Evolutionary conservation across 106 monocot species (phyloP).

Genomic region (Acorus gramineus): DNA sequence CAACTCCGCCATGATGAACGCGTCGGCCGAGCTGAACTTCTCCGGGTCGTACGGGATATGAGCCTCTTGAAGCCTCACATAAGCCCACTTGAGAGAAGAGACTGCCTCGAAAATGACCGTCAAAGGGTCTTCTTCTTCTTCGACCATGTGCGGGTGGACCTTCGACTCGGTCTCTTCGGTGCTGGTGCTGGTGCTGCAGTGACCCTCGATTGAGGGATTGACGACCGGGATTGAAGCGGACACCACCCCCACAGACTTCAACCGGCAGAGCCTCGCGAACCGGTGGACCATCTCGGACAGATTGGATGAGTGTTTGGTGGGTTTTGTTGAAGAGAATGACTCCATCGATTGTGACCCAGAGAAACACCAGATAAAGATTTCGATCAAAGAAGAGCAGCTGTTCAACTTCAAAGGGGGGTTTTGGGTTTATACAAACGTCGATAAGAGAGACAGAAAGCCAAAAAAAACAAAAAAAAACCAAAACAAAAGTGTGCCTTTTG

Average conservation of each 20-base stretch:
- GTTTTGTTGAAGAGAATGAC: background rate
- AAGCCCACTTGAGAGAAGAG: slow-evolving; percentile 59
- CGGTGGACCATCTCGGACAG: slow-evolving; percentile 8
- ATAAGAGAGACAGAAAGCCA: too few relatives aligned
- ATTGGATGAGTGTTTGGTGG: slow-evolving; percentile 12
- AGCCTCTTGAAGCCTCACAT: slow-evolving; percentile 62
- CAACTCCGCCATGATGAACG: slow-evolving; percentile 43
- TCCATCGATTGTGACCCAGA: too few relatives aligned
- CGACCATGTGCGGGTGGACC: slow-evolving; percentile 21
- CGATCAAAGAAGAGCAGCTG: too few relatives aligned
- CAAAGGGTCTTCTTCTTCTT: background rate
- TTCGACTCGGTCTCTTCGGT: slow-evolving; percentile 12
- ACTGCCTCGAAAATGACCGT: slow-evolving; percentile 19
- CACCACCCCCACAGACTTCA: slow-evolving; percentile 11
- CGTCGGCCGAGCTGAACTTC: slow-evolving; percentile 47
- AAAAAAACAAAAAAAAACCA: too few relatives aligned
- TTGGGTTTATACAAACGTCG: too few relatives aligned
- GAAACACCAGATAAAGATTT: too few relatives aligned
- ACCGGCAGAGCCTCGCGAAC: slow-evolving; percentile 30
- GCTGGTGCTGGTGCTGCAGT: background rate
- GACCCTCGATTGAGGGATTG: slow-evolving; percentile 1
- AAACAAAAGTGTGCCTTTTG: too few relatives aligned
- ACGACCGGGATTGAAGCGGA: background rate
- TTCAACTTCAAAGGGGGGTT: too few relatives aligned
- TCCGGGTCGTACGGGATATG: slow-evolving; percentile 63